Evolutionary conservation across 805 yeast species (phyloP), one percentile per base, ranked within the genome.

Genomic region (Myxozyma nipponensis): DNA sequence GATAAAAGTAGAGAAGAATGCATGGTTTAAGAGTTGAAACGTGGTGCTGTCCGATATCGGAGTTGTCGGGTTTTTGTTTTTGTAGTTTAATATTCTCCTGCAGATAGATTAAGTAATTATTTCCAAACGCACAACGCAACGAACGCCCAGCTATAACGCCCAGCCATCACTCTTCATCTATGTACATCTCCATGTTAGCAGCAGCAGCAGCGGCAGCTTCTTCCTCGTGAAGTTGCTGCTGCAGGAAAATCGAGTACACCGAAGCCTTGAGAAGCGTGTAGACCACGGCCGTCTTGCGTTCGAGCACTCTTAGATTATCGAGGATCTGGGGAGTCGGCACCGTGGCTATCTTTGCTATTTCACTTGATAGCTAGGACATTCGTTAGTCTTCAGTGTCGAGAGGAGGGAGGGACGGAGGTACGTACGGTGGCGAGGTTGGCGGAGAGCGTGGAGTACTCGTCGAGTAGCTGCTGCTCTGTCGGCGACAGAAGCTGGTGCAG

Each of bases 221-320:
- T 17, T 50, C 56, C 2, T 50, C 61, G 22, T 54, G 63, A 10
- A 49, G 39, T 18, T 50, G 62, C 55, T 75, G 74, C 58, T 80
- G 82, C 36, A 81, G 62, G 49, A 81, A 77, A 45, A 83, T 68
- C 17, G 83, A 77, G 62, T 84, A 84, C 3, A 84, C 86, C 2
- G 88, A 83, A 3, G 85, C 83, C 57, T 82, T 81, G 66, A 84
- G 75, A 39, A 82, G 64, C 0, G 88, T 83, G 44, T 81, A 80
- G 3, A 84, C 83, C 46, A 83, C 66, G 1, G 83, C 82, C 10
- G 81, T 71, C 56, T 82, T 82, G 54, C 78, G 72, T 59, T 84
- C 90, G 45, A 84, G 72, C 22, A 72, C 76, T 25, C 87, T 71
- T 57, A 83, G 64, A 54, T 78, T 77, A 32, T 76, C 79, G 22